A percentile compares a stretch with the other conserved stretches of the same genome.
These are phyloP conservation scores for Phytopythium helicoides DNA, from an alignment of 352 stramenopile species.

Conservation along the genomic window DNA sequence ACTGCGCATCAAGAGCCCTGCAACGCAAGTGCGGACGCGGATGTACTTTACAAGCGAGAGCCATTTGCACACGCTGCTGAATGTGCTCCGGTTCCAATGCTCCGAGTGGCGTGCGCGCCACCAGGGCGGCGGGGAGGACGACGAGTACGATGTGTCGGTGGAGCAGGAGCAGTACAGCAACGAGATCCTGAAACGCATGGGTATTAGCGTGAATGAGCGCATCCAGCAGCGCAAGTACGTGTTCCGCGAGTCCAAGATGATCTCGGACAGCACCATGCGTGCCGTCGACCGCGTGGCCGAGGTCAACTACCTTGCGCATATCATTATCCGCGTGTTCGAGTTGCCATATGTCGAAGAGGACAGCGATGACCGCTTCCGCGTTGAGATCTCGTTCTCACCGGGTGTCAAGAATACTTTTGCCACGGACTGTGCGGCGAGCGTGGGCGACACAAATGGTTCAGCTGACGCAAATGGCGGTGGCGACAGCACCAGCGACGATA, in stretches of 20 bases:
- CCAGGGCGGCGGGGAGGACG: conserved; percentile 47
- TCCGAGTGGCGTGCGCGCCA: conserved; percentile 63
- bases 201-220: conserved; percentile 77
- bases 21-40: conserved; percentile 91
- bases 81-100: conserved; percentile 94
- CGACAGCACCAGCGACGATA: conserved; percentile 6
- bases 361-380: conserved; percentile 79
- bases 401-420: conserved; percentile 51
- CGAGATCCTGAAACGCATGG: conserved; percentile 82
- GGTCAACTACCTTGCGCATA: conserved; percentile 98
- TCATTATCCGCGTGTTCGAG: conserved; percentile 99
- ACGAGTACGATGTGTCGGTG: conserved; percentile 71
- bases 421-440: neutral
- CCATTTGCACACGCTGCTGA: conserved; percentile 98
- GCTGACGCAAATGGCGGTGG: conserved; percentile 11
- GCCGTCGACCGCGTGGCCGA: conserved; percentile 90
- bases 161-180: conserved; percentile 86
- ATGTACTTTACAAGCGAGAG: conserved; percentile 99
- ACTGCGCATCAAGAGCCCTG: conserved; percentile 93
- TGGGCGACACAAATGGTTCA: neutral
- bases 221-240: conserved; percentile 82
- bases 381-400: conserved; percentile 84
- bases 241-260: conserved; percentile 78
- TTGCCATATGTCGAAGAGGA: conserved; percentile 84
- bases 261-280: conserved; percentile 63